These are phyloP conservation scores for Coprinopsis sp. DNA, from an alignment of 768 basidiomycete species.

Conservation along the genomic window DNA sequence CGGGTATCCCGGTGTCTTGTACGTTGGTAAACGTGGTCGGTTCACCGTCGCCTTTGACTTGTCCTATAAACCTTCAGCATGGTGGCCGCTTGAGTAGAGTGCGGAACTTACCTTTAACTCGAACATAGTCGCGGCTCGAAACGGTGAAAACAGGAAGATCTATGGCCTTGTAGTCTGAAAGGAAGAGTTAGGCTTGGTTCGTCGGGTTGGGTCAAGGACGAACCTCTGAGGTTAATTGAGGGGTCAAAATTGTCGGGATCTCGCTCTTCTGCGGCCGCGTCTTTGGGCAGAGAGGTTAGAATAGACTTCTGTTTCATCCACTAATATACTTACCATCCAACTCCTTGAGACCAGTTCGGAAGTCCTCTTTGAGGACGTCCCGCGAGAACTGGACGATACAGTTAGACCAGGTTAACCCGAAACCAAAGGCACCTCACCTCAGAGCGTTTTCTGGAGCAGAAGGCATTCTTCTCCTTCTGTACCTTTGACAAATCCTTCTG, in stretches of 20 bases:
- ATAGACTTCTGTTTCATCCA: background rate
- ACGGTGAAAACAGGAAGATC: slow-evolving; percentile 60
- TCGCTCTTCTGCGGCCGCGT: slow-evolving; percentile 51
- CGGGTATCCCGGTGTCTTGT: slow-evolving; percentile 54
- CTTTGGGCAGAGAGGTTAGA: slow-evolving; percentile 21
- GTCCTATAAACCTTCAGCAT: slow-evolving; percentile 29
- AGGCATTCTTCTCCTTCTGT: slow-evolving; percentile 58
- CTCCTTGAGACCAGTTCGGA: slow-evolving; percentile 53
- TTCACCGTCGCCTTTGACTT: slow-evolving; percentile 58
- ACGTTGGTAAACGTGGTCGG: slow-evolving; percentile 49
- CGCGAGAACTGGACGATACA: slow-evolving; percentile 40
- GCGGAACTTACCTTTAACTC: slow-evolving; percentile 41
- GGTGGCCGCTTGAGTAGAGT: background rate
- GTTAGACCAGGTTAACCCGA: slow-evolving; percentile 4
- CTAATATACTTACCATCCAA: slow-evolving; percentile 41
- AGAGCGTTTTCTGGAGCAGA: slow-evolving; percentile 54
- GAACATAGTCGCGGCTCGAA: slow-evolving; percentile 57
- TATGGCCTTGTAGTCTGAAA: slow-evolving; percentile 52
- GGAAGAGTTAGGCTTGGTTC: background rate
- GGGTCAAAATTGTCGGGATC: slow-evolving; percentile 58
- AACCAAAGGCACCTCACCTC: slow-evolving; percentile 31
- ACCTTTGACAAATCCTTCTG: slow-evolving; percentile 40
- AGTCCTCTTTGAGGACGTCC: slow-evolving; percentile 55
- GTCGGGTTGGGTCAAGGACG: slow-evolving; percentile 9
- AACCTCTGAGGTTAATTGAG: slow-evolving; percentile 43